phyloP scores from a whole-genome alignment of 2,329 filamentous ascomycete genomes.

The Cadophora luteo-olivacea region DNA sequence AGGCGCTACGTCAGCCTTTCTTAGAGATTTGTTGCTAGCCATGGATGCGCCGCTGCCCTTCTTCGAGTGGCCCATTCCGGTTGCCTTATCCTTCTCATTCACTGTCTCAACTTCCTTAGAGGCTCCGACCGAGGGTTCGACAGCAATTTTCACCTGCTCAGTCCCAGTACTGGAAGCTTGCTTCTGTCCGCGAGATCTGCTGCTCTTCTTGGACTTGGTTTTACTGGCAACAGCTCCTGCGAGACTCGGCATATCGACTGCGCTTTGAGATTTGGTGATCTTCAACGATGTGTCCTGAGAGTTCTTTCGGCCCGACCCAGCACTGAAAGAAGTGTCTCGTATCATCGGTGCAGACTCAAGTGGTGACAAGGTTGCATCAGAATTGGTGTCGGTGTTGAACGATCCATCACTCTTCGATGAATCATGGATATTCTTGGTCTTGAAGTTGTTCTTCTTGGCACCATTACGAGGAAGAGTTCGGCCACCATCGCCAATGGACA shows the following conservation, averaged over 20 bases:
- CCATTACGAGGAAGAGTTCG: background rate
- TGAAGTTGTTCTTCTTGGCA: conserved; percentile 20
- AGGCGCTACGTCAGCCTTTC: conserved; percentile 28
- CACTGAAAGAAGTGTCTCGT: conserved; percentile 24
- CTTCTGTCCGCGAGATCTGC: background rate
- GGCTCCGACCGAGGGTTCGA: background rate
- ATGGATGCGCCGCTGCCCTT: conserved; percentile 15
- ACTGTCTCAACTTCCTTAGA: background rate
- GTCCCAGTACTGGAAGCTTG: background rate
- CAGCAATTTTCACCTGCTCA: background rate
- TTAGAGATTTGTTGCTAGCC: conserved; percentile 19
- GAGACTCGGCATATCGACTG: background rate
- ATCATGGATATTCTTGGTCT: conserved; percentile 16
- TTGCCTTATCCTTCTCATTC: background rate
- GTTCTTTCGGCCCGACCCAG: conserved; percentile 25
- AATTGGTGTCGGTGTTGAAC: conserved; percentile 17
- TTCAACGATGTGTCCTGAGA: conserved; percentile 19
- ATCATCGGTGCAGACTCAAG: background rate
- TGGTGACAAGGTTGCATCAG: conserved; percentile 17
- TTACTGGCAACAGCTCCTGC: background rate
- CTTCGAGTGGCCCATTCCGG: conserved; percentile 18
- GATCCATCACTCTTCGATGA: conserved; percentile 18
- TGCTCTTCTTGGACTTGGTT: background rate
- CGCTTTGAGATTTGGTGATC: conserved; percentile 9
- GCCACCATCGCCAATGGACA: background rate